Base-by-base conservation (phyloP, 2,329 filamentous ascomycete genomes). In the Fusarium papillatum region DNA sequence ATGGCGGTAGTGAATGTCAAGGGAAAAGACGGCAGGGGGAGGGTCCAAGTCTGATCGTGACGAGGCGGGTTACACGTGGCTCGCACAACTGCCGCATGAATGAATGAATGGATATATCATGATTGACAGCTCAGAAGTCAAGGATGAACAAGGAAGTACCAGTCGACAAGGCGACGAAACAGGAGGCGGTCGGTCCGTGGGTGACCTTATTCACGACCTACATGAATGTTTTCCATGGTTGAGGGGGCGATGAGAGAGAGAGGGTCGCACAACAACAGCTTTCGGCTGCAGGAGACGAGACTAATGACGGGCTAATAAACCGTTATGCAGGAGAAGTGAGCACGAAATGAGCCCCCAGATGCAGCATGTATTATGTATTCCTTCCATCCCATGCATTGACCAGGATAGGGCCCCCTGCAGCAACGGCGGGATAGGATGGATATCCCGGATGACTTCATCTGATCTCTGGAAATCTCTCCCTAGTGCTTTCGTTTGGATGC, bases 41-140 rank as follows among this genome's bases (percentile, higher is more conserved):
- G 31, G 48, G 22, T 16, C 39, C 39, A 61, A 41, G 64, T 61
- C 41, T 24, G 38, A 19, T 36, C 22, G n/a, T 48, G 29, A 26
- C n/a, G 34, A 72, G 50, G 69, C 41, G 66, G 43, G 62, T 46
- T 38, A 75, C 73, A 70, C 62, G 65, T 76, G 73, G 69, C 46
- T 67, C 11, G 34, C 36, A 74, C 17, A 38, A 68, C 67, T 59
- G 41, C 63, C 69, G 65, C 57, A 36, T 64, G 24, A 36, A 29
- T 43, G 29, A 31, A 31, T 31, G 29, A 31, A 31, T 31, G 55
- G 16, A 31, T 53, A 17, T n/a, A n/a, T 71, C 62, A 68, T 53
- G 29, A 71, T 64, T 6, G 63, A 65, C 10, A 48, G 26, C 55
- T 48, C 13, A 38, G 55, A 59, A 39, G 19, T 19, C 34, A 63